Evolutionary conservation across 495 filamentous ascomycete species (phyloP).

Genomic region (Podospora pseudoanserina): DNA sequence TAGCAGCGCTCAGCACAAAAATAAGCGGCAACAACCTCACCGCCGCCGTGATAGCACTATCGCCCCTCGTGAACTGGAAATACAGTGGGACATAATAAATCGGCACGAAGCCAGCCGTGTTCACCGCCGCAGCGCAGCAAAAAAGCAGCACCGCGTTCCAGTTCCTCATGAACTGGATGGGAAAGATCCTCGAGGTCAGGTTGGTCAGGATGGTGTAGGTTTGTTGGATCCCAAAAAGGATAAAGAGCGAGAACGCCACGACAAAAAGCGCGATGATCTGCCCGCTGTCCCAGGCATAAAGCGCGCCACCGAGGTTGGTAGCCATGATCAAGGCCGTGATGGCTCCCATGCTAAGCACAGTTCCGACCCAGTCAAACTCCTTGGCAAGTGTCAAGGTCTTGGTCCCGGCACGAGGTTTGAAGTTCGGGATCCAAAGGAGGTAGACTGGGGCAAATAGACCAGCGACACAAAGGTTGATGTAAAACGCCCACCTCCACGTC

Average conservation of each 20-base stretch:
- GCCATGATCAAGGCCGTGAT: constrained; percentile 45
- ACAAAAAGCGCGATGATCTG: constrained; percentile 53
- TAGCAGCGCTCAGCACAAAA: constrained; percentile 42
- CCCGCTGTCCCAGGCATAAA: constrained; percentile 51
- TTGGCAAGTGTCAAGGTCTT: constrained; percentile 32
- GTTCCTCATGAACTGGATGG: constrained; percentile 46
- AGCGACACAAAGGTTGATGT: constrained; percentile 63
- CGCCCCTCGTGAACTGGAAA: constrained; percentile 56
- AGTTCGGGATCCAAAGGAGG: constrained; percentile 49
- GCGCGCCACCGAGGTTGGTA: constrained; percentile 52
- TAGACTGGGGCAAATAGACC: constrained; percentile 54
- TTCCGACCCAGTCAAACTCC: constrained; percentile 45
- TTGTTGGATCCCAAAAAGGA: constrained; percentile 50
- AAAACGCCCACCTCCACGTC: constrained; percentile 63
- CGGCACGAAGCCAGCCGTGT: constrained; percentile 36
- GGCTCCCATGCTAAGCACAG: constrained; percentile 38
- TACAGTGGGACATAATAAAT: constrained; percentile 53
- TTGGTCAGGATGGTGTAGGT: constrained; percentile 45
- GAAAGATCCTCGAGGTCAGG: constrained; percentile 48
- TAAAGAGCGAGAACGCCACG: constrained; percentile 47
- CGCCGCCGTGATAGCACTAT: constrained; percentile 46
- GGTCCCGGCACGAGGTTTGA: constrained; percentile 38
- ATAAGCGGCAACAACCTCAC: constrained; percentile 60
- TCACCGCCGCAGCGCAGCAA: constrained; percentile 32
- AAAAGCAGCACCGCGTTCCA: constrained; percentile 46